A percentile compares a stretch with the other conserved stretches of the same genome.
Conservation (phyloP, 345 rosid species). For the Populus davidiana region DNA sequence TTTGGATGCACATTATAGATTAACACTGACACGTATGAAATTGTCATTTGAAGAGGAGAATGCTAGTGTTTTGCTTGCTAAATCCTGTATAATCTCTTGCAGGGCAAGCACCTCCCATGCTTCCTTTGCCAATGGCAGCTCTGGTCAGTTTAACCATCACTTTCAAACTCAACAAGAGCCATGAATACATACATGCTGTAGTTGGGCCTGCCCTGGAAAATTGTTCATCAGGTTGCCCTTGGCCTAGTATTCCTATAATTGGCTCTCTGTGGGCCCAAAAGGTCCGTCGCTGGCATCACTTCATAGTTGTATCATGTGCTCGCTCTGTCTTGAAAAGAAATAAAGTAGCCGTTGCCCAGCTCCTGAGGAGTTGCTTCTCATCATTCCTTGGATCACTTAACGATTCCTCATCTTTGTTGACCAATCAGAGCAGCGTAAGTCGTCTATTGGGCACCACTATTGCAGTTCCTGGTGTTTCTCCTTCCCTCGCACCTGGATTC, state of each 20-base stretch:
- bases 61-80: not conserved
- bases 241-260: constrained; percentile 48
- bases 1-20: not conserved
- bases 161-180: constrained; percentile 48
- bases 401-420: constrained; percentile 29
- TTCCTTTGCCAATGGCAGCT: constrained; percentile 68
- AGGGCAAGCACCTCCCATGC: constrained; percentile 37
- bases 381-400: constrained; percentile 44
- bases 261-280: constrained; percentile 73
- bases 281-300: constrained; percentile 61
- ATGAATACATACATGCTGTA: constrained; percentile 55
- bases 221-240: constrained; percentile 52
- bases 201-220: constrained; percentile 63
- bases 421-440: constrained; percentile 35
- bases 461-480: constrained; percentile 26
- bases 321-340: constrained; percentile 49
- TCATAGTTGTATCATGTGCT: constrained; percentile 48
- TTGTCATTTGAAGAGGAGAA: not conserved
- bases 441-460: constrained; percentile 45
- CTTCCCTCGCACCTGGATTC: constrained; percentile 49
- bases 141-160: constrained; percentile 71
- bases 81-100: constrained; percentile 12
- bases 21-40: not conserved
- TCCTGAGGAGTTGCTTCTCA: constrained; percentile 57
- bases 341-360: constrained; percentile 54